Percentiles rank a stretch among this genome's conserved stretches.
Evolutionary conservation across 768 basidiomycete species (phyloP).

Genomic region (Calocybe indica): DNA sequence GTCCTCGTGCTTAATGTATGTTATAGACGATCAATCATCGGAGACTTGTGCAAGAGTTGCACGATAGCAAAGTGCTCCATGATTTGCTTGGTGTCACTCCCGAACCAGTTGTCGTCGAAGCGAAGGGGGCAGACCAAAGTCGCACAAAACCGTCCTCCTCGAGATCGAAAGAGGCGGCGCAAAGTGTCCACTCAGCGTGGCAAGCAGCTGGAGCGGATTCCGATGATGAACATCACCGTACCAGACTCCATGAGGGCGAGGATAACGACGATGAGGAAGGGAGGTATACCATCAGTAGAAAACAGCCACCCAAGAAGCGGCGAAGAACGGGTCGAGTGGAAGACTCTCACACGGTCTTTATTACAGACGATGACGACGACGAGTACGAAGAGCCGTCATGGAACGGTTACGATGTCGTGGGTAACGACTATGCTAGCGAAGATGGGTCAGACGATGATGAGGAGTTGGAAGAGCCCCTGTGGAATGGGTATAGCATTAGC

Average conservation of each 20-base stretch:
- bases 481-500: constrained; percentile 17
- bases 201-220: constrained; percentile 28
- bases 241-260: constrained; percentile 7
- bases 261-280: constrained; percentile 47
- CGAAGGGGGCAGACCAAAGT: constrained; percentile 11
- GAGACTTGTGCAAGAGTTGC: constrained; percentile 61
- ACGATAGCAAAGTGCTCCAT: constrained; percentile 55
- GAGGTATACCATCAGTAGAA: constrained; percentile 45
- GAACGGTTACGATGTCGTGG: no score
- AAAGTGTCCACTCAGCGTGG: constrained; percentile 32
- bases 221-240: constrained; percentile 16
- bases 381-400: constrained; percentile 13
- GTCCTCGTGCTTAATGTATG: background rate
- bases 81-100: constrained; percentile 44
- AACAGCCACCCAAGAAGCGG: constrained; percentile 41
- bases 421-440: no score
- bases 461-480: constrained; percentile 17
- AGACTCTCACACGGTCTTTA: constrained; percentile 41
- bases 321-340: constrained; percentile 33
- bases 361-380: constrained; percentile 47
- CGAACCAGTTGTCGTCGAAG: constrained; percentile 9
- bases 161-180: constrained; percentile 8
- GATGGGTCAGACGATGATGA: constrained; percentile 6
- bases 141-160: constrained; percentile 6
- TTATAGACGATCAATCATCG: constrained; percentile 71